Evolutionary conservation across 169 alveolate genomes (phyloP).

Genomic region (Cryptosporidium tyzzeri): DNA sequence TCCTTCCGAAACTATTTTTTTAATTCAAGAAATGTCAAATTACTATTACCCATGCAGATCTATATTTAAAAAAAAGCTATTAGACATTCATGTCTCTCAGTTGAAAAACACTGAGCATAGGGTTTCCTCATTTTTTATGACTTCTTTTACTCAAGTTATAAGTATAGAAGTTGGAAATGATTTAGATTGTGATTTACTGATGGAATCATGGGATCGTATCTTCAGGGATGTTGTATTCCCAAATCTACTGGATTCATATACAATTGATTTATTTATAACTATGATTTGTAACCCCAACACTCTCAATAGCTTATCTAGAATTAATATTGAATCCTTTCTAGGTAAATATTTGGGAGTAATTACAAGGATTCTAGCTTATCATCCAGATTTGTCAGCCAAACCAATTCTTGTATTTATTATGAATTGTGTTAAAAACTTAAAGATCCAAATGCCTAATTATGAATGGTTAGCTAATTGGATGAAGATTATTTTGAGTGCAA

Average conservation of each 20-base stretch:
- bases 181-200: neutral
- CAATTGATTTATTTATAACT: neutral
- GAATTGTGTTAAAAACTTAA: conserved; percentile 3
- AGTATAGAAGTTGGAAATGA: neutral
- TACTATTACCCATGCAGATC: neutral
- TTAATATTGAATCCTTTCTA: conserved; percentile 13
- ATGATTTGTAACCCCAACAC: neutral
- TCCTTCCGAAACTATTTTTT: conserved; percentile 35
- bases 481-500: neutral
- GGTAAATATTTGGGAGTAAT: conserved; percentile 32
- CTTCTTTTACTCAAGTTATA: conserved; percentile 8
- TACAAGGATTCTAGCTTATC: conserved; percentile 12
- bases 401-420: neutral
- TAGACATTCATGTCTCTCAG: conserved; percentile 19
- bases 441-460: neutral
- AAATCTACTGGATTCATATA: conserved; percentile 14
- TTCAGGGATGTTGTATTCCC: neutral
- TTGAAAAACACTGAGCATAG: neutral
- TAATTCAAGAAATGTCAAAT: conserved; percentile 22
- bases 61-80: conserved; percentile 1
- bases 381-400: conserved; percentile 27
- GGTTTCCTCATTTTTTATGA: conserved; percentile 20
- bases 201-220: conserved; percentile 28
- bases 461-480: conserved; percentile 31
- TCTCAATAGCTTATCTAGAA: neutral